phyloP scores from a whole-genome alignment of 169 alveolate species.

The Eimeria mitis region DNA sequence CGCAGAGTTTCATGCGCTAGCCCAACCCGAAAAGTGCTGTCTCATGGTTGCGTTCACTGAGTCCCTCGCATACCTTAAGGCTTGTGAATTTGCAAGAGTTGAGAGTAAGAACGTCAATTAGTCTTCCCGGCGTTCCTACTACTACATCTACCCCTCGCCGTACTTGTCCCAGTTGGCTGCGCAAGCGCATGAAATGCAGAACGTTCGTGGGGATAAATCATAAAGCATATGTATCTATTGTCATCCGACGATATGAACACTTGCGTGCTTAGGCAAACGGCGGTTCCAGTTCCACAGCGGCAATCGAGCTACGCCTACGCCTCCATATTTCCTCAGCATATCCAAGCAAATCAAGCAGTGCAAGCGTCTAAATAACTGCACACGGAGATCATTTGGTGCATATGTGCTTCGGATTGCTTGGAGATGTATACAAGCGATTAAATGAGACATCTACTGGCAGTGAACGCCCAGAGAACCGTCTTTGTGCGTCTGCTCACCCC shows the following conservation, averaged over 20 bases:
- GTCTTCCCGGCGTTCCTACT: constrained; percentile 82
- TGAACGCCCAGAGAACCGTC: not conserved
- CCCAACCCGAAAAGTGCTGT: not conserved
- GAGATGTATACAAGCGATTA: not conserved
- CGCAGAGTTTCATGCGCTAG: not conserved
- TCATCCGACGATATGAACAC: not conserved
- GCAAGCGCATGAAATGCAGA: not conserved
- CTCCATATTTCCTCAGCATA: not conserved
- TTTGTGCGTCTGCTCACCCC: constrained; percentile 50
- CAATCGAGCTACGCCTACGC: not conserved
- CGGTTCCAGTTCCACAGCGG: not conserved
- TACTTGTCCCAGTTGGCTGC: constrained; percentile 82
- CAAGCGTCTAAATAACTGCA: not conserved
- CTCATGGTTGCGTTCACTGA: not conserved
- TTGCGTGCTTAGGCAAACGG: not conserved
- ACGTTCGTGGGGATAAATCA: not conserved
- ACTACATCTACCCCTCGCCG: constrained; percentile 82
- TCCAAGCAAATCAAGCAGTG: not conserved
- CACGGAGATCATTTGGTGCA: not conserved
- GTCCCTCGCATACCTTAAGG: constrained; percentile 42
- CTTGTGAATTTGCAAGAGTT: constrained; percentile 70
- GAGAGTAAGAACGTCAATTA: constrained; percentile 79
- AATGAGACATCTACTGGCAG: not conserved
- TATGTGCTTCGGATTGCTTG: not conserved
- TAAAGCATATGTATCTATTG: not conserved